Conservation (phyloP, 148 eudicot genomes). For the Euryodendron excelsum region DNA sequence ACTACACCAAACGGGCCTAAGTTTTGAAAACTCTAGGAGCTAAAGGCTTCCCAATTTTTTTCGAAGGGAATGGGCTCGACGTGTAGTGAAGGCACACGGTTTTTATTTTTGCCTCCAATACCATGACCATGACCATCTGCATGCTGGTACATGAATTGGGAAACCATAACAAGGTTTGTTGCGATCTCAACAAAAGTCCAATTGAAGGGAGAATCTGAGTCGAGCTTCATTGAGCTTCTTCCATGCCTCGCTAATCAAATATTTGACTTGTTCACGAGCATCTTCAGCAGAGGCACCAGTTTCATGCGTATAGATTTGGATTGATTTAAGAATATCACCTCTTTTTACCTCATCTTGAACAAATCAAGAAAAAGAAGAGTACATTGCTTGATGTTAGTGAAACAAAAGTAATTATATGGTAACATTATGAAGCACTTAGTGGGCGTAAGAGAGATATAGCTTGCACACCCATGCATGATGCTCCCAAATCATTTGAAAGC, state of each 20-base stretch:
- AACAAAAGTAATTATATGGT: too few species aligned
- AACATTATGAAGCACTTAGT: too few species aligned
- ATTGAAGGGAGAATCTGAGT: background rate
- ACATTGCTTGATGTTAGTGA: too few species aligned
- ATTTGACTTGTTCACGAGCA: conserved; percentile 1
- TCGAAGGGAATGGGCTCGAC: conserved; percentile 7
- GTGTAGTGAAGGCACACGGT: background rate
- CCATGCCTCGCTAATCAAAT: conserved; percentile 16
- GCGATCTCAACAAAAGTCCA: conserved; percentile 3
- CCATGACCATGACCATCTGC: conserved; percentile 17
- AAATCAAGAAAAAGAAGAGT: background rate
- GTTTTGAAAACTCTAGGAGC: too few species aligned
- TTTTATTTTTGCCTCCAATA: conserved; percentile 9
- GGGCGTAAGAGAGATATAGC: background rate
- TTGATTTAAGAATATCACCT: background rate
- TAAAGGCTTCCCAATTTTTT: too few species aligned
- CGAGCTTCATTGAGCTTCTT: conserved; percentile 6
- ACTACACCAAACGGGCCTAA: too few species aligned
- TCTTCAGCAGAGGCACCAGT: conserved; percentile 12
- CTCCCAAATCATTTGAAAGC: conserved; percentile 6
- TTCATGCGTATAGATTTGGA: conserved; percentile 17
- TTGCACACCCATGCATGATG: background rate
- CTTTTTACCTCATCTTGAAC: conserved; percentile 3
- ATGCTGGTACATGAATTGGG: conserved; percentile 8
- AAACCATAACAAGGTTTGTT: conserved; percentile 3